These are phyloP conservation scores for Erodium trifolium DNA, from an alignment of 441 rosid genomes.

Conservation along the genomic window DNA sequence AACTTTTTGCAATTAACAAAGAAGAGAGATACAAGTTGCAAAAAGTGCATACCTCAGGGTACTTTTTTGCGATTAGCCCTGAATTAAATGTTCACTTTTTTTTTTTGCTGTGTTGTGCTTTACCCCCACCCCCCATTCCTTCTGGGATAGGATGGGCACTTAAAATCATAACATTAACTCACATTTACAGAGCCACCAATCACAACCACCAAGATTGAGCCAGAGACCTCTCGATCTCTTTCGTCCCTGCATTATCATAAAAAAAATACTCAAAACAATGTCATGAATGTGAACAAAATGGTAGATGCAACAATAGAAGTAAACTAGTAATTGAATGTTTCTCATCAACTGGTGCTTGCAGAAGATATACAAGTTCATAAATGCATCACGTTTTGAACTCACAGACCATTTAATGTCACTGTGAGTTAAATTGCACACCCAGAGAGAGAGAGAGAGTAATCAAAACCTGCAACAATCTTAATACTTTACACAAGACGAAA, in stretches of 20 bases:
- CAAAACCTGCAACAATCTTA: neutral
- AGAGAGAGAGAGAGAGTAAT: neutral
- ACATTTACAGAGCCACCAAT: neutral
- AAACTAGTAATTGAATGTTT: conserved; percentile 6
- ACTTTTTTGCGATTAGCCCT: no score
- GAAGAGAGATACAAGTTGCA: no score
- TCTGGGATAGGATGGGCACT: neutral
- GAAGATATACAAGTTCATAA: neutral
- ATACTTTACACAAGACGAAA: neutral
- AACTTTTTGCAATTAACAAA: no score
- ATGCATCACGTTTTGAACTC: neutral
- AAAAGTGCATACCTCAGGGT: no score
- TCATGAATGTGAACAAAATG: neutral
- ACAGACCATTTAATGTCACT: neutral
- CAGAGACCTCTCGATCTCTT: neutral
- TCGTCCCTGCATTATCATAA: neutral
- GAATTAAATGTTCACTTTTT: neutral
- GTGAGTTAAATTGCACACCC: neutral
- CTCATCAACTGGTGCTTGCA: neutral
- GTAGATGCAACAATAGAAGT: neutral
- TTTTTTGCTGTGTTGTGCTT: neutral
- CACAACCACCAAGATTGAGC: neutral
- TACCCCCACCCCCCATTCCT: neutral
- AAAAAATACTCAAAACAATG: neutral
- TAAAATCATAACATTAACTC: neutral